Conservation (phyloP, 148 eudicot genomes). For the Simmondsia chinensis region DNA sequence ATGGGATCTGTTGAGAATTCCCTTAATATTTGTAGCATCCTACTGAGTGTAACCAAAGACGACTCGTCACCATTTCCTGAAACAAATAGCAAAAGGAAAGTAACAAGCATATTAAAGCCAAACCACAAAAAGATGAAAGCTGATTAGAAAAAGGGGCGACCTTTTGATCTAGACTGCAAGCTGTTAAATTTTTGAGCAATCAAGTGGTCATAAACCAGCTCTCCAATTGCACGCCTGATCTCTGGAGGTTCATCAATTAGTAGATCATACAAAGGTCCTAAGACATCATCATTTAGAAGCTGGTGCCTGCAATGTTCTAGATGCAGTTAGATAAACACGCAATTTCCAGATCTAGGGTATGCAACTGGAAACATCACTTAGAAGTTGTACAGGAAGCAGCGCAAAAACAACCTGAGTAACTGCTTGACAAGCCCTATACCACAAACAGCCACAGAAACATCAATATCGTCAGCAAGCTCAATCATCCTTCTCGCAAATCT, state of each 20-base stretch:
- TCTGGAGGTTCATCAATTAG: constrained; percentile 95
- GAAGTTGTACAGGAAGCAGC: background rate
- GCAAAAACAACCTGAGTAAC: constrained; percentile 50
- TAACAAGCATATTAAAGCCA: background rate
- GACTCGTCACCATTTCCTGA: constrained; percentile 51
- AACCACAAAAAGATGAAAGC: background rate
- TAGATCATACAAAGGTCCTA: constrained; percentile 87
- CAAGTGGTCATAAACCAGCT: constrained; percentile 89
- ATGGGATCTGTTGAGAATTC: constrained; percentile 85
- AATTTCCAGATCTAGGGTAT: background rate
- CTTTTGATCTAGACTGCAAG: constrained; percentile 57
- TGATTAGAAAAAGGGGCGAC: constrained; percentile 24
- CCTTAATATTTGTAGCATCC: constrained; percentile 84
- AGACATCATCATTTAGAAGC: constrained; percentile 78
- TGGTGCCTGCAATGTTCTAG: constrained; percentile 65
- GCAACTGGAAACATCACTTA: constrained; percentile 4
- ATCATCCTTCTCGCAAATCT: constrained; percentile 90
- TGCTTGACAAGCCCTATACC: constrained; percentile 92
- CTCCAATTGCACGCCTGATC: constrained; percentile 95
- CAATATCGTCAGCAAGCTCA: constrained; percentile 97
- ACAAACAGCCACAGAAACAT: constrained; percentile 89
- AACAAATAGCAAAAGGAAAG: background rate
- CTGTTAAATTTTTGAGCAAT: constrained; percentile 76
- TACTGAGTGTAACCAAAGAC: constrained; percentile 64
- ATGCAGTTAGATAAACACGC: constrained; percentile 8